Percentiles rank a stretch among this genome's conserved stretches.
These are phyloP conservation scores for Penicillium sp. DNA, from an alignment of 2,329 filamentous ascomycete genomes.

Conservation along the genomic window DNA sequence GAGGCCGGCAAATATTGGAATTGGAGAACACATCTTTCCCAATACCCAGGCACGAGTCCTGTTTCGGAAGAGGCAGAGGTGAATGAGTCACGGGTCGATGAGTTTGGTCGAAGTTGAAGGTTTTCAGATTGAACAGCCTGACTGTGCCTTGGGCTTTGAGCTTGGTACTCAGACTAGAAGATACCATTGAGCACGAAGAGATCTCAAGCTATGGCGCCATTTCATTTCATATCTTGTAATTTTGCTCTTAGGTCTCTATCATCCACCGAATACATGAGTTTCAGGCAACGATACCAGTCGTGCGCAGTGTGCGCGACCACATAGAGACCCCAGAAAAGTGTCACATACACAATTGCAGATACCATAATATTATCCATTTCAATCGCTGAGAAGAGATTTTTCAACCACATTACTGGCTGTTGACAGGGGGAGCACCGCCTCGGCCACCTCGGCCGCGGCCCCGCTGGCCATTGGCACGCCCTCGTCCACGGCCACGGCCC, in stretches of 20 bases:
- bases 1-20: conserved; percentile 25
- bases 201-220: conserved; percentile 2
- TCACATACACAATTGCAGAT: conserved; percentile 12
- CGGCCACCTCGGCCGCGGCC: conserved; percentile 35
- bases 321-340: neutral
- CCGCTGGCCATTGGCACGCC: conserved; percentile 36
- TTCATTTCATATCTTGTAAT: conserved; percentile 7
- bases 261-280: neutral
- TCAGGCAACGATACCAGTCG: neutral
- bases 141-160: neutral
- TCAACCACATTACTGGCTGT: conserved; percentile 7
- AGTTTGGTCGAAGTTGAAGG: neutral
- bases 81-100: neutral
- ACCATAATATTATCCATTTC: neutral
- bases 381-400: neutral
- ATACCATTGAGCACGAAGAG: neutral
- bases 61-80: conserved; percentile 22
- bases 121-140: neutral
- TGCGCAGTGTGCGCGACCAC: neutral
- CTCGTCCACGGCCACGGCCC: conserved; percentile 40
- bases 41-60: conserved; percentile 23
- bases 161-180: neutral
- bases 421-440: conserved; percentile 23
- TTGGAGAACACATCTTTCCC: conserved; percentile 34
- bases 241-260: neutral